Evolutionary conservation across 1,284 basidiomycete species (phyloP), one percentile per base, ranked within the genome.

Genomic region (Leccinum subspadiceum): DNA sequence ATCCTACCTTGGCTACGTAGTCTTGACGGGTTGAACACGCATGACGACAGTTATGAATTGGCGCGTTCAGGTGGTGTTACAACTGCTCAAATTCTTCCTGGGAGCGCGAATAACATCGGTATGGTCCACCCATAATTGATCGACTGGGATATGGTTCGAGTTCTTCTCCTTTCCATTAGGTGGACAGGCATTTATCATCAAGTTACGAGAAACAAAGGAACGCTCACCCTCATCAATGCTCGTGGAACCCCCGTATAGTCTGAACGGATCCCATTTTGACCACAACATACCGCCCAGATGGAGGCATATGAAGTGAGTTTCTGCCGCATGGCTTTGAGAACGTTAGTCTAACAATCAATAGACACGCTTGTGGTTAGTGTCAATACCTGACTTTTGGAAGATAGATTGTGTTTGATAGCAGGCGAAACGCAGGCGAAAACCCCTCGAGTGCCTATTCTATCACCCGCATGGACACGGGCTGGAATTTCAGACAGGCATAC

Each of bases 131-230:
- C 5, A 13, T 31, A 12, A 13, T 20, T 4, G n/a, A 17, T 10
- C 20, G 17, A 4, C 17, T 8, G 5, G 17, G 7, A 57, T 31
- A 4, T 55, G 1, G 12, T 22, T 41, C 13, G 2, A 4, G 6
- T 17, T 62, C 39, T 8, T 49, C 41, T 57, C 10, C 17, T 44
- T 17, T 17, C 46, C 35, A 2, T 52, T 56, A 87, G 86, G 84
- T 59, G 87, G 89, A 0, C 86, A 92, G 68, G 85, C 86, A 0
- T 89, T 86, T 66, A 76, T 86, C 55, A 79, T 90, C 64, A 92
- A 92, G 70, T 76, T 89, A 33, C 79, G 88, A 6, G 78, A 78
- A 62, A 85, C 86, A 2, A 68, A 68, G 41, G 83, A 87, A 63
- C 77, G 80, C 15, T 83, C 86, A 0, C 77, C 85, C 3, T 79